Percentiles rank a stretch among this genome's conserved stretches.
Evolutionary conservation across 176 grass and related monocot genomes (phyloP).

Genomic region (Typha latifolia): DNA sequence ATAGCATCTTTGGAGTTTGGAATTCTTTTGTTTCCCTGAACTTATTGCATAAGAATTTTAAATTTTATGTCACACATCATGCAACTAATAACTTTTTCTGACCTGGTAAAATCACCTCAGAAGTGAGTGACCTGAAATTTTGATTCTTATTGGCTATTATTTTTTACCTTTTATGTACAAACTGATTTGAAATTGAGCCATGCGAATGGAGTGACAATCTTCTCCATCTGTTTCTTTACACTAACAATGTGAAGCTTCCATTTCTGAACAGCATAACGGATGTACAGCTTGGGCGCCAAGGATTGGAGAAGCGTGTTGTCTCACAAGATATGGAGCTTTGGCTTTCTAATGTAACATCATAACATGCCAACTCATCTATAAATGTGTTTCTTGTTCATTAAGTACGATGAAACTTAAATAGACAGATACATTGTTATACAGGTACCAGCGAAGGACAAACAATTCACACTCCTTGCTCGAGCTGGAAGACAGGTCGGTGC

Average conservation of each 20-base stretch:
- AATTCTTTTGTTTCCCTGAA: too few relatives aligned
- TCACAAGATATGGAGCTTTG: constrained; percentile 97
- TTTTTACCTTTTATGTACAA: not conserved
- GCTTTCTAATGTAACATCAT: constrained; percentile 85
- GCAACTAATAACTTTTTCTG: not conserved
- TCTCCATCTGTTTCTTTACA: not conserved
- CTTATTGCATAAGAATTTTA: too few relatives aligned
- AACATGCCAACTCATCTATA: constrained; percentile 7
- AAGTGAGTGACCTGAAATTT: not conserved
- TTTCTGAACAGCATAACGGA: constrained; percentile 67
- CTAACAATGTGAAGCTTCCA: constrained; percentile 1
- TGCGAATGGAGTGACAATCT: not conserved
- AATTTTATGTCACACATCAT: not conserved
- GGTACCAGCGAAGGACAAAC: constrained; percentile 76
- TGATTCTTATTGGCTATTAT: not conserved
- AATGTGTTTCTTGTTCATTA: not conserved
- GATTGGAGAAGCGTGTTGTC: constrained; percentile 83
- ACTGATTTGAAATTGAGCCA: not conserved
- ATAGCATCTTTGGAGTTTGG: too few relatives aligned
- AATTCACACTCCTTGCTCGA: constrained; percentile 93
- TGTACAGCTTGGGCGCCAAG: constrained; percentile 67
- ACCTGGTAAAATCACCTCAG: not conserved
- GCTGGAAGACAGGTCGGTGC: constrained; percentile 82
- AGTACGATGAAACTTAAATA: not conserved
- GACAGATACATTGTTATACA: constrained; percentile 30